Conservation (phyloP, 2,329 filamentous ascomycete species). For the Tolypocladium nubicola region DNA sequence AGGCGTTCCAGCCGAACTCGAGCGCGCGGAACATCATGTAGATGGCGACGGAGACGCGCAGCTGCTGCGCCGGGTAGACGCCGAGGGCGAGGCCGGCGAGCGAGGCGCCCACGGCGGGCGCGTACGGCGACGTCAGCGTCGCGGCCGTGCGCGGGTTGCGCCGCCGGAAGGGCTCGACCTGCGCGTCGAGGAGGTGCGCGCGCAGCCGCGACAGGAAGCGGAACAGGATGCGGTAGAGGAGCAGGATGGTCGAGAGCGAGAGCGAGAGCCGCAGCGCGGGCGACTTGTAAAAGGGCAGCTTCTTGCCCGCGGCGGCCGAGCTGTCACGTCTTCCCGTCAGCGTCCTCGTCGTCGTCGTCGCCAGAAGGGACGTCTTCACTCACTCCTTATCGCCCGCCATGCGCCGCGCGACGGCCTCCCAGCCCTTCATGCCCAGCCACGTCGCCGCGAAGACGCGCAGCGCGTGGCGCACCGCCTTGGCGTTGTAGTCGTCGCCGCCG, state of each 20-base stretch:
- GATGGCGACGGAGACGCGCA: conserved; percentile 72
- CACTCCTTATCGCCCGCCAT: conserved; percentile 34
- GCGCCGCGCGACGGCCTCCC: conserved; percentile 39
- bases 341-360: neutral
- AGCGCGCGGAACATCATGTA: conserved; percentile 71
- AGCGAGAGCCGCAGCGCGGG: conserved; percentile 67
- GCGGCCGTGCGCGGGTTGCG: conserved; percentile 70
- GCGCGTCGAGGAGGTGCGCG: conserved; percentile 65
- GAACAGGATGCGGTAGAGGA: conserved; percentile 81
- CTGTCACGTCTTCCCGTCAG: conserved; percentile 5
- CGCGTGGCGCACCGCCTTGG: conserved; percentile 58
- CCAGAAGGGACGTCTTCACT: conserved; percentile 13
- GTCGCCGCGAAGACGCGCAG: conserved; percentile 60
- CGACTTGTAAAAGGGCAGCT: conserved; percentile 49
- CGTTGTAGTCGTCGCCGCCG: conserved; percentile 56
- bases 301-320: conserved; percentile 23
- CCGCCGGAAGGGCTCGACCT: conserved; percentile 67
- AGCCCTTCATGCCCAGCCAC: conserved; percentile 52
- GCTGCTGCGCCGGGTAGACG: conserved; percentile 52
- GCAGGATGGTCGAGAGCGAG: conserved; percentile 73
- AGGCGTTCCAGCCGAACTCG: conserved; percentile 77
- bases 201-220: conserved; percentile 80
- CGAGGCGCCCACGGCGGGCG: conserved; percentile 83
- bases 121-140: conserved; percentile 70
- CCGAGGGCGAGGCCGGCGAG: conserved; percentile 76